Evolutionary conservation across 2,329 filamentous ascomycete species (phyloP).

Genomic region (Sporothrix curviconia): DNA sequence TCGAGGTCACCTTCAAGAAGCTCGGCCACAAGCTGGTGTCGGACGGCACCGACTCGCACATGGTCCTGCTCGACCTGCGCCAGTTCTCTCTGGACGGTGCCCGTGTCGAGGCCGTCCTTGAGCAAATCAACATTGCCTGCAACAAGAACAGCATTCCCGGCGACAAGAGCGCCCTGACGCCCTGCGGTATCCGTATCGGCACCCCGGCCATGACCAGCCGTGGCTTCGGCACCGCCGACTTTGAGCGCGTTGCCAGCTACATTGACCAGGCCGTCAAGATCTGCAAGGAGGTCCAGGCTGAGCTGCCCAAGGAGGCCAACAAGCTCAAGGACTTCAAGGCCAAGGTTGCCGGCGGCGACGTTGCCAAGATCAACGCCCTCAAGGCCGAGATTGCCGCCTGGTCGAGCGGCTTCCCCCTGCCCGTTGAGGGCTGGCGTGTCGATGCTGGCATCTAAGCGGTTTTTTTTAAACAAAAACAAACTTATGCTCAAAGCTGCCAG

Average conservation of each 20-base stretch:
- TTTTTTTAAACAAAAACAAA: no score
- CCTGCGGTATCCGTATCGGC: conserved; percentile 90
- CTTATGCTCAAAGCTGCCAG: no score
- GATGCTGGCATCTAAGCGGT: conserved; percentile 12
- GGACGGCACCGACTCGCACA: conserved; percentile 94
- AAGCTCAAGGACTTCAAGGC: conserved; percentile 99
- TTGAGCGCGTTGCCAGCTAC: conserved; percentile 81
- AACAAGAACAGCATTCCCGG: conserved; percentile 99
- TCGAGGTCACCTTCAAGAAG: conserved; percentile 76
- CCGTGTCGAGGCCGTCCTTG: conserved; percentile 89
- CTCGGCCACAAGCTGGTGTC: conserved; percentile 92
- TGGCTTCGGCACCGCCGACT: conserved; percentile 88
- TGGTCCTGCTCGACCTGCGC: conserved; percentile 92
- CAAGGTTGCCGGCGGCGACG: conserved; percentile 72
- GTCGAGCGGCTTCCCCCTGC: conserved; percentile 87
- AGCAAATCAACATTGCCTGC: conserved; percentile 97
- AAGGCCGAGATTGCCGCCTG: conserved; percentile 85
- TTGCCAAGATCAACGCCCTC: conserved; percentile 75
- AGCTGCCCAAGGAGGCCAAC: conserved; percentile 92
- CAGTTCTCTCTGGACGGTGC: conserved; percentile 83
- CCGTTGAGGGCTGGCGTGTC: conserved; percentile 65
- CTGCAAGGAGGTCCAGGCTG: conserved; percentile 77
- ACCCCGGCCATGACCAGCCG: conserved; percentile 96
- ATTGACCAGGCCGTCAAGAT: conserved; percentile 86
- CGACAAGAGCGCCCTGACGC: conserved; percentile 93